Conservation (phyloP, 2,329 filamentous ascomycete species). For the Colletotrichum salicis region DNA sequence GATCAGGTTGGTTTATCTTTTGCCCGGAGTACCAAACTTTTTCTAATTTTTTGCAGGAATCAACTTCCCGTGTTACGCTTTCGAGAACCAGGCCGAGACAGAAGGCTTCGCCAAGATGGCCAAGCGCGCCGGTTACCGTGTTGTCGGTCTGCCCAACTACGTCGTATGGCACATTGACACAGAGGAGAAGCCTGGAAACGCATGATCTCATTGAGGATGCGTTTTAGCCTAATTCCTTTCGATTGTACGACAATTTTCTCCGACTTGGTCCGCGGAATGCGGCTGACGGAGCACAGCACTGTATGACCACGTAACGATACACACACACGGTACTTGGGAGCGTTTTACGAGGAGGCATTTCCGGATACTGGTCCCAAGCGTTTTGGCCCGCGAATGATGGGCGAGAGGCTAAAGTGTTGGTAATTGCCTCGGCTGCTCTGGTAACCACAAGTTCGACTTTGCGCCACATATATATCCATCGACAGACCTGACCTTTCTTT, state of each 20-base stretch:
- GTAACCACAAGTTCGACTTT: constrained; percentile 23
- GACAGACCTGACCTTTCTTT: constrained; percentile 7
- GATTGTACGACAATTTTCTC: constrained; percentile 34
- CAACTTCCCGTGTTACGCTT: constrained; percentile 96
- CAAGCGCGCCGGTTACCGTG: constrained; percentile 91
- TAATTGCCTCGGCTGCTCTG: constrained; percentile 12
- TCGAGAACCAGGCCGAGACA: constrained; percentile 98
- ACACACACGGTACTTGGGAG: constrained; percentile 28
- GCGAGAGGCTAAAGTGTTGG: constrained; percentile 12
- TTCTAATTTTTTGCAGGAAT: constrained; percentile 69
- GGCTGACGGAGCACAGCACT: constrained; percentile 35
- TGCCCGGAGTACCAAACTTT: too few species aligned
- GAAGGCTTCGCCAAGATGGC: constrained; percentile 99
- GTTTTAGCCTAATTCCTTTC: constrained; percentile 24
- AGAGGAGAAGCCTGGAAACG: constrained; percentile 89
- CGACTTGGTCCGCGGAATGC: constrained; percentile 34
- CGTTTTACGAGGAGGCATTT: constrained; percentile 30
- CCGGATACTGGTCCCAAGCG: constrained; percentile 22
- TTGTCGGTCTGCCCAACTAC: constrained; percentile 94
- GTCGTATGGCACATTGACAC: constrained; percentile 99
- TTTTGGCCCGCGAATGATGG: constrained; percentile 19
- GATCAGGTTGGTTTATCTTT: constrained; percentile 73
- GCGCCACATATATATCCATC: constrained; percentile 26
- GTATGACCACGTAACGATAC: constrained; percentile 35
- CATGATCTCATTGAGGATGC: constrained; percentile 45